Conservation (phyloP, 305 asterid species). For the Fraxinus dipetala region DNA sequence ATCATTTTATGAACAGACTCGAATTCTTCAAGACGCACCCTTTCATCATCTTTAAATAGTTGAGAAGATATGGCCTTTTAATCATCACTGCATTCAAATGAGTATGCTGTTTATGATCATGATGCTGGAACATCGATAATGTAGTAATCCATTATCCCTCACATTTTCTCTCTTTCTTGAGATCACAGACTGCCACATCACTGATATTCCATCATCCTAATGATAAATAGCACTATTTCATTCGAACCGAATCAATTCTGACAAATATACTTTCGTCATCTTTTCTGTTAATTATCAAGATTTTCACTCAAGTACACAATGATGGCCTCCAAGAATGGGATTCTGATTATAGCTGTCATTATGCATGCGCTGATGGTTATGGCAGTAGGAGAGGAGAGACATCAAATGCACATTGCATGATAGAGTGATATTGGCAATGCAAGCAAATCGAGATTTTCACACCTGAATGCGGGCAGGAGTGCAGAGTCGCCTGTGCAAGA, state of each 20-base stretch:
- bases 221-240: too few species aligned
- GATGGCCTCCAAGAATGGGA: not conserved
- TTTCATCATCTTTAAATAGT: not conserved
- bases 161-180: too few species aligned
- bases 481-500: not conserved
- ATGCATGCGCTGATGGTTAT: not conserved
- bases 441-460: not conserved
- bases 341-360: not conserved
- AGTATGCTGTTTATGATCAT: too few species aligned
- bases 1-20: slow-evolving; percentile 25
- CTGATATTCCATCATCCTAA: too few species aligned
- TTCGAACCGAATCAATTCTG: not conserved
- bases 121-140: too few species aligned
- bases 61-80: not conserved
- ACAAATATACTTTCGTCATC: not conserved
- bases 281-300: not conserved
- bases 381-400: not conserved
- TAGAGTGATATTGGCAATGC: not conserved
- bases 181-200: too few species aligned
- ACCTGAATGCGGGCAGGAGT: not conserved
- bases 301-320: not conserved
- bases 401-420: not conserved
- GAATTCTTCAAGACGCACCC: not conserved
- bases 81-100: not conserved
- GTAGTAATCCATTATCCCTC: too few species aligned